A percentile compares a stretch with the other conserved stretches of the same genome.
Conservation (phyloP, 768 basidiomycete genomes). For the Rhodotorula kratochvilovae region DNA sequence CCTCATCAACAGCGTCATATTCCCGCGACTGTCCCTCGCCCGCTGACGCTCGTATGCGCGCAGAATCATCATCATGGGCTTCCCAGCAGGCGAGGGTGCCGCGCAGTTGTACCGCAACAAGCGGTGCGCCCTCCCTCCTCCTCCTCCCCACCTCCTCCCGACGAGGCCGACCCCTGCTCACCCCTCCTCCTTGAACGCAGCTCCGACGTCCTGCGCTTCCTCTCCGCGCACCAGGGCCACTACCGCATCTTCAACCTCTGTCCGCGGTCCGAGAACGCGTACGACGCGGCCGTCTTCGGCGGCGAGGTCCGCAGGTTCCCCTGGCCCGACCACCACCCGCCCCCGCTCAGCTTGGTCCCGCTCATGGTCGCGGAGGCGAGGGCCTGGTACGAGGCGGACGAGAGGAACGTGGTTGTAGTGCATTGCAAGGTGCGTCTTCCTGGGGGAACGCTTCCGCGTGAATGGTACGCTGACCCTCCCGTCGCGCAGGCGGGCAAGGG, state of each 20-base stretch:
- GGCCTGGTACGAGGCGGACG: constrained; percentile 63
- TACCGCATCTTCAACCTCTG: constrained; percentile 83
- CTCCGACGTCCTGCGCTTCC: constrained; percentile 69
- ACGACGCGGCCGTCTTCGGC: constrained; percentile 54
- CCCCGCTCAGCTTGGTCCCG: constrained; percentile 69
- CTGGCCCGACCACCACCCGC: constrained; percentile 88
- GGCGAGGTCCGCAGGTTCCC: constrained; percentile 58
- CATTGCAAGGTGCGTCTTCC: constrained; percentile 68
- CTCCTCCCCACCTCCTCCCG: no score
- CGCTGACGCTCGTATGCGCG: background rate
- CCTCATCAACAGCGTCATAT: background rate
- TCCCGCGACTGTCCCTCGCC: background rate
- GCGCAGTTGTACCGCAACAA: constrained; percentile 75
- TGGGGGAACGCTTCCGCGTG: no score
- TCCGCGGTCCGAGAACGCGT: constrained; percentile 62
- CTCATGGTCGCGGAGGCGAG: constrained; percentile 70
- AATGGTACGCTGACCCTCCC: no score
- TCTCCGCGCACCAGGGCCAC: constrained; percentile 68
- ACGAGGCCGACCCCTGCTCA: background rate
- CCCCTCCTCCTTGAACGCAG: constrained; percentile 44
- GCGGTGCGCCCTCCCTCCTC: constrained; percentile 2
- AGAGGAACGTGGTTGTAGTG: constrained; percentile 67
- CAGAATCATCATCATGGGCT: constrained; percentile 55
- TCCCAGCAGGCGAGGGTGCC: constrained; percentile 72
- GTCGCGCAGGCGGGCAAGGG: constrained; percentile 40